These are phyloP conservation scores for Zoysia japonica DNA, from an alignment of 176 grass and related monocot genomes.

Conservation along the genomic window DNA sequence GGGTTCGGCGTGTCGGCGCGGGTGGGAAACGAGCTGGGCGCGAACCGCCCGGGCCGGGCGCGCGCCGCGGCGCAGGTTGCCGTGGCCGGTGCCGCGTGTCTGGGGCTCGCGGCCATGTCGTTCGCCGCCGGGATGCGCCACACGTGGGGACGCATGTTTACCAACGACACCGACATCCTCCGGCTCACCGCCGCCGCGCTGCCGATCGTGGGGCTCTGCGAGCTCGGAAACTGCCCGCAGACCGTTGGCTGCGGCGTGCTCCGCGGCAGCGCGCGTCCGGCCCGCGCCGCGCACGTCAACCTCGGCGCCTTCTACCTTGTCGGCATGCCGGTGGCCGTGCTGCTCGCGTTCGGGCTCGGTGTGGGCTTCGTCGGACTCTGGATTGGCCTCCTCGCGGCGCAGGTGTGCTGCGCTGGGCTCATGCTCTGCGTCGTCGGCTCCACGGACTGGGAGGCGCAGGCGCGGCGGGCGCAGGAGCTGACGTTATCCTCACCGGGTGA, in stretches of 20 bases:
- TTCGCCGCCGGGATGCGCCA: slow-evolving; percentile 65
- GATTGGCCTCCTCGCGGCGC: slow-evolving; percentile 83
- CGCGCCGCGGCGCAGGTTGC: slow-evolving; percentile 65
- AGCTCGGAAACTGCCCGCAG: slow-evolving; percentile 98
- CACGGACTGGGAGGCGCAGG: slow-evolving; percentile 94
- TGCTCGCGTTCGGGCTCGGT: slow-evolving; percentile 58
- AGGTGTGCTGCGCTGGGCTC: slow-evolving; percentile 79
- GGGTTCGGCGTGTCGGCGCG: slow-evolving; percentile 77
- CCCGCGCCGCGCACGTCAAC: slow-evolving; percentile 81
- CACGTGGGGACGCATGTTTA: slow-evolving; percentile 80
- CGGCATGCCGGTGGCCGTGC: slow-evolving; percentile 73
- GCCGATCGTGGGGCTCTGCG: slow-evolving; percentile 84
- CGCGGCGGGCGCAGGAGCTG: slow-evolving; percentile 56
- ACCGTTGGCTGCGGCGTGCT: slow-evolving; percentile 96
- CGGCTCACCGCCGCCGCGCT: slow-evolving; percentile 68
- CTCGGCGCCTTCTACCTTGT: slow-evolving; percentile 98
- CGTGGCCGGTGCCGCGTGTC: slow-evolving; percentile 47
- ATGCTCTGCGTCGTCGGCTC: slow-evolving; percentile 80
- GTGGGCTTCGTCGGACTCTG: slow-evolving; percentile 81
- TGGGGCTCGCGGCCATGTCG: slow-evolving; percentile 75
- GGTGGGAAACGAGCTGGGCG: slow-evolving; percentile 92
- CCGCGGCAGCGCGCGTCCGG: slow-evolving; percentile 75
- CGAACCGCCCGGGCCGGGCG: slow-evolving; percentile 63
- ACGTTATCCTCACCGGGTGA: slow-evolving; percentile 18
- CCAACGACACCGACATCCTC: slow-evolving; percentile 63